Evolutionary conservation across 768 basidiomycete species (phyloP), one percentile per base, ranked within the genome.

Genomic region (Tubosaeta sp.): DNA sequence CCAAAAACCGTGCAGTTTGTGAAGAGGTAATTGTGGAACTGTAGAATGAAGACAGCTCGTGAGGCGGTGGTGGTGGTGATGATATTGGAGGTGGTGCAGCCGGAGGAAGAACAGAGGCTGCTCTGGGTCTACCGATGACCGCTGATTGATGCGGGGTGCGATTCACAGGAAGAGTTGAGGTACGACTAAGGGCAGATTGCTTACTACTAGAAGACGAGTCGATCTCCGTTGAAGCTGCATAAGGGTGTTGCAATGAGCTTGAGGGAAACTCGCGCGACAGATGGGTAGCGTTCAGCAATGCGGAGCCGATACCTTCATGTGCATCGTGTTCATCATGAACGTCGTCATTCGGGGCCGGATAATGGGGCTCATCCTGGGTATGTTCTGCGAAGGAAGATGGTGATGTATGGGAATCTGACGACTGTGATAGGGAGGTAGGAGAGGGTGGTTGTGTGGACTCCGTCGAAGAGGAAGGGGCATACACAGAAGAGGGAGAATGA

Each of bases 81-180:
- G 75, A 72, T 16, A 74, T 71, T 27, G 87, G 87, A 14, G 83
- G 85, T 3, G 87, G 87, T 0, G 73, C 77, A 38, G 80, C 76
- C 11, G 84, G 84, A 6, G 84, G 84, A 32, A 88, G 76, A 10
- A 73, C 75, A 49, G 87, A 83, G 36, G 74, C 66, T 49, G 84
- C 77, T 49, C 78, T 69, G 32, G 83, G 75, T 52, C 82, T 75
- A 35, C 70, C 65, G 14, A 63, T 57, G 21, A 57, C 44, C 9
- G 59, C 39, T 19, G 60, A 39, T 39, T 62, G 61, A 40, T 60
- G 60, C 25, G 60, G 64, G 31, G 59, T 52, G n/a, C 67, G 67
- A 50, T 54, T 65, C 16, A 16, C 56, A n/a, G 69, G 67, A 53
- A 69, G 59, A 34, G 72, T 69, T 45, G 74, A 65, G 32, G 65